Percentiles rank a stretch among this genome's conserved stretches.
These are phyloP conservation scores for Scenedesmus sp. DNA, from an alignment of 163 green algal genomes.

Conservation along the genomic window DNA sequence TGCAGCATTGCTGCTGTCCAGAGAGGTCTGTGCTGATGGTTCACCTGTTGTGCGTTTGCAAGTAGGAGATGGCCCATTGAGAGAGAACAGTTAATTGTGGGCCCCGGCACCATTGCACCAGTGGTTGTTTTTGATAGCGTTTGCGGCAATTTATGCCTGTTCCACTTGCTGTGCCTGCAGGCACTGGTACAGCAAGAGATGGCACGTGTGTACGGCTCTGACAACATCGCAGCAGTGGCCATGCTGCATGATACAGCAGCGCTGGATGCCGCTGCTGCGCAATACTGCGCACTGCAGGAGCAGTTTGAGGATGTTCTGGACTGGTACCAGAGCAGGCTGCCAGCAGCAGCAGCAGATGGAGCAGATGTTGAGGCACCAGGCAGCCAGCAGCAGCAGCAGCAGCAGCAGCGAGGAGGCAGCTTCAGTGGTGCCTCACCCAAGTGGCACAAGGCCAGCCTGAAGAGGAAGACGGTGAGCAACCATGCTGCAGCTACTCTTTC, in stretches of 20 bases:
- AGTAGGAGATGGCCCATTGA: too few species aligned
- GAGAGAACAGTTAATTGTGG: too few species aligned
- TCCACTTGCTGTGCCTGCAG: not conserved
- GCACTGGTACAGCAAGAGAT: slow-evolving; percentile 31
- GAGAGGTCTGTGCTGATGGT: too few species aligned
- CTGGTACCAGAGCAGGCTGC: slow-evolving; percentile 36
- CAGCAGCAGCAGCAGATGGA: not conserved
- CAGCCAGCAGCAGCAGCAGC: slow-evolving; percentile 18
- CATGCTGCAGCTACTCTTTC: too few species aligned
- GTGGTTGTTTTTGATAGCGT: not conserved
- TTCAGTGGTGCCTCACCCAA: not conserved
- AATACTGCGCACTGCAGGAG: slow-evolving; percentile 10
- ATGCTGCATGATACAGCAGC: slow-evolving; percentile 21
- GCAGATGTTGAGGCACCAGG: slow-evolving; percentile 33
- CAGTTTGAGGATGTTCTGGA: slow-evolving; percentile 46
- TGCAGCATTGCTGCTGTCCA: too few species aligned
- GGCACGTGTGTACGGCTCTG: slow-evolving; percentile 21
- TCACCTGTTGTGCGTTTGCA: not conserved
- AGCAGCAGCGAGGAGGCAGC: slow-evolving; percentile 6
- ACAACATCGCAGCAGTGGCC: slow-evolving; percentile 22
- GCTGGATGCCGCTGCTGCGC: slow-evolving; percentile 30
- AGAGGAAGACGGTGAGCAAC: slow-evolving; percentile 42
- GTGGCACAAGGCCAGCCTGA: not conserved
- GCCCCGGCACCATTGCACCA: too few species aligned
- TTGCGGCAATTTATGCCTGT: not conserved